Percentiles rank a stretch among this genome's conserved stretches.
phyloP scores from a whole-genome alignment of 495 filamentous ascomycete genomes.

The Penicillium diatomitis region DNA sequence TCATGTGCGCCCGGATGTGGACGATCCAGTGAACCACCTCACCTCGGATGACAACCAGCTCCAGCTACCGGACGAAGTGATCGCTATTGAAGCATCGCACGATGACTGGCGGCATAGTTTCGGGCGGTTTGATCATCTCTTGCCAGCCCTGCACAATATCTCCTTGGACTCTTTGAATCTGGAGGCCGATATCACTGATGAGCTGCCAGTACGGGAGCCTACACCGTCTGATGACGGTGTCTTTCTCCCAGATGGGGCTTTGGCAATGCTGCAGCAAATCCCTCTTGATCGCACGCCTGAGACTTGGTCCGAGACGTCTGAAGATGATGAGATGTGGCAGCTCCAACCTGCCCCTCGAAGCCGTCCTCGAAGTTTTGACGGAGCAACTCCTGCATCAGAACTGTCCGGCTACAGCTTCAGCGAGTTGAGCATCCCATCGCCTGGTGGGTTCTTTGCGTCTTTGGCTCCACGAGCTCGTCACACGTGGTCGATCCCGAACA shows the following conservation, averaged over 20 bases:
- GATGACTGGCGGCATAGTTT: conserved; percentile 34
- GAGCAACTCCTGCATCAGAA: conserved; percentile 37
- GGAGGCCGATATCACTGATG: conserved; percentile 1
- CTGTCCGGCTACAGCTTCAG: conserved; percentile 50
- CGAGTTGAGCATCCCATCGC: conserved; percentile 75
- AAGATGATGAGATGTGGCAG: conserved; percentile 42
- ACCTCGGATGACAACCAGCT: conserved; percentile 4
- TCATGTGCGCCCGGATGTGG: conserved; percentile 24
- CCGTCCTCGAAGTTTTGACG: conserved; percentile 34
- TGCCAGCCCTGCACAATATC: conserved; percentile 9
- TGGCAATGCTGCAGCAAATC: conserved; percentile 71
- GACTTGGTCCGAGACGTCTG: conserved; percentile 34
- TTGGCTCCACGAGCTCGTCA: conserved; percentile 60
- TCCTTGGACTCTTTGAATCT: conserved; percentile 7
- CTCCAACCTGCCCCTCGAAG: conserved; percentile 16
- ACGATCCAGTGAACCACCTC: conserved; percentile 14
- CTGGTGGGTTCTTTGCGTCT: conserved; percentile 83
- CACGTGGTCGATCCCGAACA: conserved; percentile 57
- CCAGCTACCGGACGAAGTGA: conserved; percentile 23
- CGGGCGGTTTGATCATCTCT: conserved; percentile 29
- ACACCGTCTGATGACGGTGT: conserved; percentile 52
- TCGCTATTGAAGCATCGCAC: conserved; percentile 26
- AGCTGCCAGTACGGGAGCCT: conserved; percentile 21
- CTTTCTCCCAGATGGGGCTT: conserved; percentile 67
- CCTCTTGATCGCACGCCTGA: conserved; percentile 45